Percentiles rank a stretch among this genome's conserved stretches.
Conservation (phyloP, 805 yeast genomes). For the Myxozyma vanderwaltii region DNA sequence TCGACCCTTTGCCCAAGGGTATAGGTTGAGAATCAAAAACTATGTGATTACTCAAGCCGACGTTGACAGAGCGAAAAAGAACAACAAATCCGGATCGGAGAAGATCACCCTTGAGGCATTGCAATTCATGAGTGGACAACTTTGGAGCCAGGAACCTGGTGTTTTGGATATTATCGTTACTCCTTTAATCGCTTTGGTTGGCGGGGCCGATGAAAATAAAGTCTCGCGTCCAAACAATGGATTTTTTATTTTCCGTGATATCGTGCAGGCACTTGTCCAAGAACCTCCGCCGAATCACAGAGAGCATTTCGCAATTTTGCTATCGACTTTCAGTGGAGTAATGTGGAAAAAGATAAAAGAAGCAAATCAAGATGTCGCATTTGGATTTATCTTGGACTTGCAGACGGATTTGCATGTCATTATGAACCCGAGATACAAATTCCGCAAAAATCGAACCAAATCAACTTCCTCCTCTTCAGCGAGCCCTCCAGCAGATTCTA, state of each 20-base stretch:
- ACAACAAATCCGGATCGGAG: too few species aligned
- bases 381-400: not conserved
- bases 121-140: not conserved
- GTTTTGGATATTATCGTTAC: not conserved
- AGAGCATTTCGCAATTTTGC: not conserved
- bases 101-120: not conserved
- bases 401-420: not conserved
- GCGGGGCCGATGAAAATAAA: not conserved
- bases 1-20: too few species aligned
- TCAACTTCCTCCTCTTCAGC: too few species aligned
- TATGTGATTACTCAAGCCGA: too few species aligned
- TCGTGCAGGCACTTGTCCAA: not conserved
- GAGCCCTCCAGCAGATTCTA: too few species aligned
- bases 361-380: not conserved
- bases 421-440: conserved; percentile 3
- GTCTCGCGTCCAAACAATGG: not conserved
- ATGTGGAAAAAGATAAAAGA: not conserved
- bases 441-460: not conserved
- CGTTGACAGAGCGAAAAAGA: too few species aligned
- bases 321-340: not conserved
- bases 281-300: not conserved
- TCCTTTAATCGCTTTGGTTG: not conserved
- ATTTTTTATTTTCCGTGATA: conserved; percentile 1
- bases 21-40: too few species aligned
- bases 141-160: not conserved